Evolutionary conservation across 202 grass and related monocot genomes (phyloP).

Genomic region (Zoysia matrella): DNA sequence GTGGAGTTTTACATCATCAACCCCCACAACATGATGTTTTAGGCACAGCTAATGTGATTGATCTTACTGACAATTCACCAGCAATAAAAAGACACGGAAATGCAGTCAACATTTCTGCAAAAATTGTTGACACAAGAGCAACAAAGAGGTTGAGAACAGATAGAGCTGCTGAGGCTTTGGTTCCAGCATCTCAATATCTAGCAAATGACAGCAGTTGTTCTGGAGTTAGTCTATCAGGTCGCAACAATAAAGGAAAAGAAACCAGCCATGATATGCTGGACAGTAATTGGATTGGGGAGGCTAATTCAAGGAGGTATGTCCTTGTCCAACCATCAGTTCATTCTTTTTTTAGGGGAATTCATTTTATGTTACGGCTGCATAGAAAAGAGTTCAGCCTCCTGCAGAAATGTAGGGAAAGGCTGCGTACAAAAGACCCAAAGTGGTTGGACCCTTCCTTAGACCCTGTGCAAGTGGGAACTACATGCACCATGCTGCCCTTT

Average conservation of each 20-base stretch:
- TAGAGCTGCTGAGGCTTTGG: conserved; percentile 9
- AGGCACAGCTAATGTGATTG: conserved; percentile 46
- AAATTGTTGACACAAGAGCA: conserved; percentile 23
- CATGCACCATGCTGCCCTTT: too few species aligned
- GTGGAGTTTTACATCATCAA: conserved; percentile 22
- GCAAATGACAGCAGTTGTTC: conserved; percentile 25
- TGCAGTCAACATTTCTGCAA: conserved; percentile 17
- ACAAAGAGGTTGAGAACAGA: conserved; percentile 24
- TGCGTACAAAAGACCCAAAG: too few species aligned
- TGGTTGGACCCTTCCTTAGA: too few species aligned
- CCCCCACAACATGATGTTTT: conserved; percentile 29
- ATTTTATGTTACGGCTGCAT: conserved; percentile 7
- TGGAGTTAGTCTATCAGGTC: conserved; percentile 22
- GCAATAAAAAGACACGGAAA: conserved; percentile 36
- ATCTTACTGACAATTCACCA: conserved; percentile 53
- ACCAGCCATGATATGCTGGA: conserved; percentile 31
- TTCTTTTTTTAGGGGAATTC: conserved; percentile 8
- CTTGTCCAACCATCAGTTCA: background rate
- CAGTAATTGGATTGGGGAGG: conserved; percentile 17
- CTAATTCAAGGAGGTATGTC: conserved; percentile 36
- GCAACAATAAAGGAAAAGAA: conserved; percentile 55
- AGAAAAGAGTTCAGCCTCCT: too few species aligned
- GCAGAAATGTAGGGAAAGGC: too few species aligned
- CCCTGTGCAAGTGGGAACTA: too few species aligned
- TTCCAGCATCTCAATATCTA: conserved; percentile 38